These are phyloP conservation scores for Monosporascus sp. DNA, from an alignment of 2,329 filamentous ascomycete species.

Conservation along the genomic window DNA sequence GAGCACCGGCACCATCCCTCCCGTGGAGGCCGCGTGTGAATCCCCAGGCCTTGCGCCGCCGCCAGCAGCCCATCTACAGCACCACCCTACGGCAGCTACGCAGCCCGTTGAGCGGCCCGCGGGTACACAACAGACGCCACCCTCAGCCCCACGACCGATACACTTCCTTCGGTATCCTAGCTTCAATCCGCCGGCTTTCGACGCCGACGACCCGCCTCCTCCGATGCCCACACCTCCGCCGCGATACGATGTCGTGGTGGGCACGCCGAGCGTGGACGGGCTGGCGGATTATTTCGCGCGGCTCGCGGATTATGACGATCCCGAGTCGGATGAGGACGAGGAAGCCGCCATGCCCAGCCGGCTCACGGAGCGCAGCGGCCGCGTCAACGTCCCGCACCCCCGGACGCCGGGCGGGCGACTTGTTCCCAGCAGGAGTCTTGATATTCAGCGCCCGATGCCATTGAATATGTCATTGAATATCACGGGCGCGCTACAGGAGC, in stretches of 20 bases:
- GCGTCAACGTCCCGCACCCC: conserved; percentile 55
- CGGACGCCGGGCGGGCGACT: conserved; percentile 48
- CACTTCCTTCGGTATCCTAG: conserved; percentile 79
- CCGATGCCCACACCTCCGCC: conserved; percentile 71
- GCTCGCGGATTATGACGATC: conserved; percentile 64
- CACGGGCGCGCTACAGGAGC: conserved; percentile 19
- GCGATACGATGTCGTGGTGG: conserved; percentile 75
- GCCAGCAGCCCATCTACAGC: conserved; percentile 52
- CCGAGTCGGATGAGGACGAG: conserved; percentile 28
- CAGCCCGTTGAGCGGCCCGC: conserved; percentile 21
- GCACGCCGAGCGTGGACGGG: conserved; percentile 60
- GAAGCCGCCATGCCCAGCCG: conserved; percentile 28
- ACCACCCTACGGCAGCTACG: conserved; percentile 16
- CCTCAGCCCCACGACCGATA: conserved; percentile 71
- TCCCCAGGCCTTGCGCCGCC: conserved; percentile 39
- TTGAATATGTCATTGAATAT: conserved; percentile 23
- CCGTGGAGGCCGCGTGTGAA: conserved; percentile 29
- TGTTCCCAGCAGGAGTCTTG: conserved; percentile 52
- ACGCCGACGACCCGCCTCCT: conserved; percentile 73
- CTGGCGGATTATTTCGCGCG: conserved; percentile 85
- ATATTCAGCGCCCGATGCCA: conserved; percentile 41
- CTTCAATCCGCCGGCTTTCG: conserved; percentile 83
- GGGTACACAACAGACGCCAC: conserved; percentile 32
- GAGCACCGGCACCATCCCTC: conserved; percentile 44
- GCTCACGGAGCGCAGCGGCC: conserved; percentile 46